Evolutionary conservation across 257 asterid genomes (phyloP).

Genomic region (Fraxinus pennsylvanica): DNA sequence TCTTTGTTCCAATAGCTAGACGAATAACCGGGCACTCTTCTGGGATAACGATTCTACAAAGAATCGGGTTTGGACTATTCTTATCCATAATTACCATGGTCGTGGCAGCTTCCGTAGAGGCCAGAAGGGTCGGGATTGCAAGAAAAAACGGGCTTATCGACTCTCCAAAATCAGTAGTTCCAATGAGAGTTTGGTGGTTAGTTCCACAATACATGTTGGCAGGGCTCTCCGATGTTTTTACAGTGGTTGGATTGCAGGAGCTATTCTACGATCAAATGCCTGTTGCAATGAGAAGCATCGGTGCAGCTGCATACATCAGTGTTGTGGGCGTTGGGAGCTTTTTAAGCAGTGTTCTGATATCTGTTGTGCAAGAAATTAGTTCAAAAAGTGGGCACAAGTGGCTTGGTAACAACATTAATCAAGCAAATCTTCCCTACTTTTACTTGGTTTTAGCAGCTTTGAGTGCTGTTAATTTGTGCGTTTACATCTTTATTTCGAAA

Average conservation of each 20-base stretch:
- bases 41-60: conserved; percentile 61
- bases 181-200: conserved; percentile 59
- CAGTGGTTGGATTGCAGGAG: conserved; percentile 64
- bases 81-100: conserved; percentile 42
- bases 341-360: conserved; percentile 45
- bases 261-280: conserved; percentile 69
- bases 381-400: conserved; percentile 41
- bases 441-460: conserved; percentile 54
- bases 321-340: conserved; percentile 55
- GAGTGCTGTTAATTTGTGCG: conserved; percentile 46
- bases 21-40: conserved; percentile 46
- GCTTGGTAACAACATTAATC: conserved; percentile 55
- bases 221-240: conserved; percentile 54
- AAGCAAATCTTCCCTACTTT: conserved; percentile 41
- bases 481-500: conserved; percentile 41
- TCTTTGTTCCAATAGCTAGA: conserved; percentile 44
- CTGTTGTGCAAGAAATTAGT: conserved; percentile 41
- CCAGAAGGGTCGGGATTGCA: conserved; percentile 35
- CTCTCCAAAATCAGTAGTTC: conserved; percentile 31
- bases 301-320: conserved; percentile 57
- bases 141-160: conserved; percentile 33
- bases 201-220: conserved; percentile 51
- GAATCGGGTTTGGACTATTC: conserved; percentile 50
- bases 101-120: conserved; percentile 47
- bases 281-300: conserved; percentile 51